Percentiles rank a stretch among this genome's conserved stretches.
These are phyloP conservation scores for Cladosporium sp. DNA, from an alignment of 2,329 filamentous ascomycete genomes.

Conservation along the genomic window DNA sequence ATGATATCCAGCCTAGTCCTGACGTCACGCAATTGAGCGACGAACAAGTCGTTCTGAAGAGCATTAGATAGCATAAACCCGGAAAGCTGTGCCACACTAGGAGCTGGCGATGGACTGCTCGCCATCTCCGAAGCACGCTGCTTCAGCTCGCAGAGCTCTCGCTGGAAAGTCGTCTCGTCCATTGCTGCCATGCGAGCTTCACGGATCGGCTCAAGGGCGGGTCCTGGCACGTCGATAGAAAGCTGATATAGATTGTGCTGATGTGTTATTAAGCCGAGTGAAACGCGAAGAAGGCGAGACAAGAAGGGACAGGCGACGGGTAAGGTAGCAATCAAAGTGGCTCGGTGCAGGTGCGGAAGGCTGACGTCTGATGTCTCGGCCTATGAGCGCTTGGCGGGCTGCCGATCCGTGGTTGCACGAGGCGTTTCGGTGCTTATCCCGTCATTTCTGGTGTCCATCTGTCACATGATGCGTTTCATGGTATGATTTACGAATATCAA, in stretches of 20 bases:
- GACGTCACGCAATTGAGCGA: constrained; percentile 6
- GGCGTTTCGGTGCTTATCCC: background rate
- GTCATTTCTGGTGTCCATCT: background rate
- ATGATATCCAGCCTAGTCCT: constrained; percentile 1
- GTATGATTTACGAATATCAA: background rate
- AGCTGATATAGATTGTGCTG: background rate
- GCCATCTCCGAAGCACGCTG: constrained; percentile 1
- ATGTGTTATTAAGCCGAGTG: background rate
- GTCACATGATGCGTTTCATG: background rate
- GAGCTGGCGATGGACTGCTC: background rate
- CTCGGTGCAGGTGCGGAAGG: background rate
- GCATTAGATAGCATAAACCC: background rate
- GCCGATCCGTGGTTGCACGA: background rate
- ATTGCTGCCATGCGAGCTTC: background rate
- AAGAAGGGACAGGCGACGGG: background rate
- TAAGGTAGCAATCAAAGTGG: background rate
- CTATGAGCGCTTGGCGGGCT: background rate
- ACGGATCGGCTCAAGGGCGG: background rate
- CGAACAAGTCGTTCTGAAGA: constrained; percentile 3
- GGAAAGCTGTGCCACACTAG: background rate
- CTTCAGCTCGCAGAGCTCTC: constrained; percentile 8
- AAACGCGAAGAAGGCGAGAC: background rate
- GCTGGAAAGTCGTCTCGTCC: constrained; percentile 12
- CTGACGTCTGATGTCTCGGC: constrained; percentile 5
- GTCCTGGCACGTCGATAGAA: background rate